Percentiles rank a stretch among this genome's conserved stretches.
These are phyloP conservation scores for Phytophthora foliorum DNA, from an alignment of 352 stramenopile species.

Conservation along the genomic window DNA sequence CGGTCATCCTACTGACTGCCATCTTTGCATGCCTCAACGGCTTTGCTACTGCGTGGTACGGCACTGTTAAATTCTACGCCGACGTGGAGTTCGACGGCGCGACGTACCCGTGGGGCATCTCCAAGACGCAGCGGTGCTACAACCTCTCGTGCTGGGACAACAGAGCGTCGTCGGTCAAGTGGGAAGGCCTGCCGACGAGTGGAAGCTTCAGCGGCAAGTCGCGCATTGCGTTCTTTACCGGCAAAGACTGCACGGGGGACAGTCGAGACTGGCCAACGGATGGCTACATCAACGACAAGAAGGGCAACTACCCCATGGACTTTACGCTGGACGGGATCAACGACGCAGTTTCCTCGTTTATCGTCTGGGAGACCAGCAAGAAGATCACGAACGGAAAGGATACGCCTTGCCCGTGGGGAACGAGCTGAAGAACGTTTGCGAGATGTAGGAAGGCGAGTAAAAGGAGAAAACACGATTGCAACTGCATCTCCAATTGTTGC, in stretches of 20 bases:
- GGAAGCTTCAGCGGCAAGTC: slow-evolving; percentile 30
- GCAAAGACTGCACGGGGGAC: slow-evolving; percentile 31
- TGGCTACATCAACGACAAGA: slow-evolving; percentile 24
- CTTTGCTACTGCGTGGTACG: slow-evolving; percentile 27
- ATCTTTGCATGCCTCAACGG: slow-evolving; percentile 7
- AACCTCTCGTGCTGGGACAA: slow-evolving; percentile 41
- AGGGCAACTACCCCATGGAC: slow-evolving; percentile 35
- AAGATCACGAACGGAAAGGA: slow-evolving; percentile 19
- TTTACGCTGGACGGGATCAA: slow-evolving; percentile 39
- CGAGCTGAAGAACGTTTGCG: slow-evolving; percentile 1
- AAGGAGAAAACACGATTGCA: slow-evolving; percentile 1
- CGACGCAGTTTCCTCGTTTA: slow-evolving; percentile 39
- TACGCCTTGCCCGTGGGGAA: slow-evolving; percentile 36
- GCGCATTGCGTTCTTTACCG: slow-evolving; percentile 40
- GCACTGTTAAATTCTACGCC: slow-evolving; percentile 24
- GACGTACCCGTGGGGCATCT: slow-evolving; percentile 30
- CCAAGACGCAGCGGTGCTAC: slow-evolving; percentile 33
- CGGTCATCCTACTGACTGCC: not conserved
- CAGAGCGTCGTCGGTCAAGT: slow-evolving; percentile 38
- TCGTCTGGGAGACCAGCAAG: slow-evolving; percentile 33
- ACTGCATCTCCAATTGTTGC: slow-evolving; percentile 7
- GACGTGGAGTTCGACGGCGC: slow-evolving; percentile 22
- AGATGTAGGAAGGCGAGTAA: not conserved
- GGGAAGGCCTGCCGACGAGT: slow-evolving; percentile 22
- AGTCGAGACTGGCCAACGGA: slow-evolving; percentile 33